Conservation (phyloP, 352 stramenopile species). For the Phytophthora sansomeana region DNA sequence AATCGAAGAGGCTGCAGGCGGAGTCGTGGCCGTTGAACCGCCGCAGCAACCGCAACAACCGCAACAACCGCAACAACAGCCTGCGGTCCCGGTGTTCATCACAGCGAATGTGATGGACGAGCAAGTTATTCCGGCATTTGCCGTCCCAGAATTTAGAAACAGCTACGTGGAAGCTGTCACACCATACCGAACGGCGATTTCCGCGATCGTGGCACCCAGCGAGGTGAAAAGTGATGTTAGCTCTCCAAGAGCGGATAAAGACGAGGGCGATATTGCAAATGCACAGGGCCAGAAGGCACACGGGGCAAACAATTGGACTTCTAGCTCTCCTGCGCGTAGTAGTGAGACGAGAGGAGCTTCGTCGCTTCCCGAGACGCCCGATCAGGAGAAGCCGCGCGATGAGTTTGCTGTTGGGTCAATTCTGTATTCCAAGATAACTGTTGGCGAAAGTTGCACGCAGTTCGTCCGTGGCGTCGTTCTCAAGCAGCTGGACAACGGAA, state of each 20-base stretch:
- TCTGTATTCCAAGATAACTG: slow-evolving; percentile 55
- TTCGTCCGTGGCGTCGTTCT: slow-evolving; percentile 57
- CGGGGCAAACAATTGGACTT: neutral
- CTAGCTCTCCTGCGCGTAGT: neutral
- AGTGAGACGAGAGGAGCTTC: slow-evolving; percentile 10
- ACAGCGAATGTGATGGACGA: slow-evolving; percentile 25
- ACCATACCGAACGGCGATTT: slow-evolving; percentile 45
- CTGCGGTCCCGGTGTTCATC: slow-evolving; percentile 5
- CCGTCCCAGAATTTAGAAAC: slow-evolving; percentile 22
- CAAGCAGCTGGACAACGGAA: slow-evolving; percentile 48
- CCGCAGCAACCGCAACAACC: neutral
- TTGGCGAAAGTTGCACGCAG: slow-evolving; percentile 43
- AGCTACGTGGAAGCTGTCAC: slow-evolving; percentile 19
- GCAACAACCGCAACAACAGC: slow-evolving; percentile 3
- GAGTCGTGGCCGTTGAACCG: slow-evolving; percentile 26
- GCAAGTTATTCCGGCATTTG: slow-evolving; percentile 34
- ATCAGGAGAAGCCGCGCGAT: slow-evolving; percentile 10
- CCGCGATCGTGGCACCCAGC: slow-evolving; percentile 32
- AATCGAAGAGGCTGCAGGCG: slow-evolving; percentile 32
- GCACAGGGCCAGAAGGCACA: neutral
- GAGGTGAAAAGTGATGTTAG: neutral
- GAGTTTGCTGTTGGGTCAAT: slow-evolving; percentile 48
- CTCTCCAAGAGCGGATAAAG: slow-evolving; percentile 8
- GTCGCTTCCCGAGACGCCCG: neutral
- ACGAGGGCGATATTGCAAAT: neutral